Conservation (phyloP, 2,329 filamentous ascomycete species). For the Xylaria sp. region DNA sequence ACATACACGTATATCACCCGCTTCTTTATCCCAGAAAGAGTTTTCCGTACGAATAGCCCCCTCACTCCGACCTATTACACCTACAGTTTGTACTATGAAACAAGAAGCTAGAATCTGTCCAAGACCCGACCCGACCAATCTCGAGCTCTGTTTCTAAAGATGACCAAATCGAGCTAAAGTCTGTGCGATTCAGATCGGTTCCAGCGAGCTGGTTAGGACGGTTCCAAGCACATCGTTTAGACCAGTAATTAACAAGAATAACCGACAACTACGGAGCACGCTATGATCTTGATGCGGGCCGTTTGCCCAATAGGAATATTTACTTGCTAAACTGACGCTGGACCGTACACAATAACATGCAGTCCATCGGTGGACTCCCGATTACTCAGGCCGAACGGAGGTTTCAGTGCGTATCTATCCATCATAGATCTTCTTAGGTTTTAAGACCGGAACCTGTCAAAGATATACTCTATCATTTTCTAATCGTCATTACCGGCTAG, state of each 20-base stretch:
- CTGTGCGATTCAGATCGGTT: conserved; percentile 28
- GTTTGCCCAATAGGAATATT: conserved; percentile 9
- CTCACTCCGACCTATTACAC: neutral
- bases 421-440: conserved; percentile 11
- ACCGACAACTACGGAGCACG: conserved; percentile 20
- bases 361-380: neutral
- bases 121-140: conserved; percentile 3
- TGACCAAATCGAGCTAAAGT: conserved; percentile 15
- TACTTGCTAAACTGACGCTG: neutral
- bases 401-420: conserved; percentile 6
- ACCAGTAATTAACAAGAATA: conserved; percentile 11
- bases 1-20: neutral
- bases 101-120: neutral
- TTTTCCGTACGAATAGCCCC: neutral
- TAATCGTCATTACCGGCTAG: neutral
- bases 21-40: neutral
- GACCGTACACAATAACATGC: neutral
- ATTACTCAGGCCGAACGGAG: conserved; percentile 10
- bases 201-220: conserved; percentile 24
- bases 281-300: conserved; percentile 23
- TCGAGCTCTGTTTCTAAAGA: conserved; percentile 2
- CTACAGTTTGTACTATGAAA: neutral
- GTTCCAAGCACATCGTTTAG: conserved; percentile 10
- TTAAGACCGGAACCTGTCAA: neutral
- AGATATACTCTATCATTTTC: neutral